Base-by-base conservation (phyloP, 345 rosid genomes). In the Hirschfeldia incana region DNA sequence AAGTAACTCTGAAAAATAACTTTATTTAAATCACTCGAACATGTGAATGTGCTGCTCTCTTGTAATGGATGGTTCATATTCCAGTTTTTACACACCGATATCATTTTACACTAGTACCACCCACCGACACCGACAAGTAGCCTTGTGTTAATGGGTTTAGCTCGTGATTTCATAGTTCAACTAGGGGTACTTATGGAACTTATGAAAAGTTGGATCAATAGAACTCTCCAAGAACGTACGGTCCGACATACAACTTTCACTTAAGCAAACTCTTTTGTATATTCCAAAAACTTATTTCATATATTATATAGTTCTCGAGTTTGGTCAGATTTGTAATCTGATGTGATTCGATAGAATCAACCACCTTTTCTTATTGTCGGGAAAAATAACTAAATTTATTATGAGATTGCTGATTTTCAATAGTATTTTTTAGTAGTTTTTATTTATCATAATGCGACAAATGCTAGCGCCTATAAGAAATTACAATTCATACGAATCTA, bases 91-190 rank as follows among this genome's bases (percentile, higher is more conserved):
- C 70, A 70, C 72, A 79, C 12, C 12, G 62, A 8, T 8, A 33
- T 59, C 5, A 49, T 67, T 46, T 15, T 69, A 69, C 36, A 5
- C 21, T 72, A 36, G 13, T n/a, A 72, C 55, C 15, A 74, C 21
- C 76, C 79, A 75, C 73, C 84, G 82, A 79, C 78, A 76, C 84
- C 84, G 80, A 84, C 80, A 49, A 70, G 63, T 26, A 10, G 82
- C 51, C 75, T 51, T 44, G 51, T 42, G 12, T 13, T 1, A 0
- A n/a, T 67, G 71, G 67, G 78, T 51, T 82, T 84, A 80, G 82
- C 83, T 75, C 58, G 88, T 68, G 36, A 76, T 67, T 78, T 39
- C 33, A 11, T 5, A 16, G 3, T 7, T 29, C 28, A 73, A 77
- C 55, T 3, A 69, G 33, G 80, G 88, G 73, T 67, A 65, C 44